Evolutionary conservation across 441 rosid species (phyloP).

Genomic region (Jatropha multifida): DNA sequence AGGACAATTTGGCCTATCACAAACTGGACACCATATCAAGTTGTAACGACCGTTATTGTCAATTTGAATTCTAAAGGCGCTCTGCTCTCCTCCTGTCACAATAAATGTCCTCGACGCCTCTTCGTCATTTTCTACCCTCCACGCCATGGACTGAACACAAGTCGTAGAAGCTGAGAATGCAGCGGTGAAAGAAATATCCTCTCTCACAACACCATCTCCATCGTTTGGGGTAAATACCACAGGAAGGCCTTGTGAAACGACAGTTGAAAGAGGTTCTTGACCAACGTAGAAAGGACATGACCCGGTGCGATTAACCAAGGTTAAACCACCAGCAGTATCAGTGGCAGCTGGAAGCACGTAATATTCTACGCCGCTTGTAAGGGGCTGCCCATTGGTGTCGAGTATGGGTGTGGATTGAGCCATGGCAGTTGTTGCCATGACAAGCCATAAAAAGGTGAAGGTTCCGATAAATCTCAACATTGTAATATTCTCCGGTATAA

Average conservation of each 20-base stretch:
- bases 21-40: slow-evolving; percentile 15
- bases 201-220: not conserved
- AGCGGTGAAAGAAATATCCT: not conserved
- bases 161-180: not conserved
- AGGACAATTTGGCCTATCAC: not conserved
- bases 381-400: not conserved
- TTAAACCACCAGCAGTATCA: slow-evolving; percentile 17
- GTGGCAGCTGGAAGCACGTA: slow-evolving; percentile 18
- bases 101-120: slow-evolving; percentile 13
- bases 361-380: slow-evolving; percentile 3
- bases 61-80: slow-evolving; percentile 2
- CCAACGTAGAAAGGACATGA: slow-evolving; percentile 18
- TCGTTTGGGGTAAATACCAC: not conserved
- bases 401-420: not conserved
- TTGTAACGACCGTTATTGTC: not conserved
- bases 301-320: not conserved
- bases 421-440: not conserved
- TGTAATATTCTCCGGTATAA: too few species aligned
- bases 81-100: not conserved
- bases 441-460: not conserved
- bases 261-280: slow-evolving; percentile 14
- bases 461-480: not conserved
- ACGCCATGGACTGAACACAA: not conserved
- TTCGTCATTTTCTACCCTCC: slow-evolving; percentile 14
- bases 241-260: slow-evolving; percentile 4